Percentiles rank a stretch among this genome's conserved stretches.
These are phyloP conservation scores for Rhinocladiella similis DNA, from an alignment of 2,329 filamentous ascomycete species.

Conservation along the genomic window DNA sequence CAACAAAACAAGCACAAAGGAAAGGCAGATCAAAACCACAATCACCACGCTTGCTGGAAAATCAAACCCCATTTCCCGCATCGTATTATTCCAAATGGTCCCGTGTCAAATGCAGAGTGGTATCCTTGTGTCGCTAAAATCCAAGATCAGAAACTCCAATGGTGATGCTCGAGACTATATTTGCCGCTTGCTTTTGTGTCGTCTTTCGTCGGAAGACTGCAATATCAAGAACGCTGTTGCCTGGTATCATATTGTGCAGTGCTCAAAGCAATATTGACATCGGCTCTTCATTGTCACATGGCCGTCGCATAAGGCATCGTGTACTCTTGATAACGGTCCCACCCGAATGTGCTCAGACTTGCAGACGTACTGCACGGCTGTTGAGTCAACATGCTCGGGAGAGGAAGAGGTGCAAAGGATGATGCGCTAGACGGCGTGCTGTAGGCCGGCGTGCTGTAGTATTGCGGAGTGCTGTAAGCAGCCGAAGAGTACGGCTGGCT, in stretches of 20 bases:
- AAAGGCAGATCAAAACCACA: slow-evolving; percentile 31
- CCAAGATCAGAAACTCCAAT: slow-evolving; percentile 37
- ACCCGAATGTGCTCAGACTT: slow-evolving; percentile 77
- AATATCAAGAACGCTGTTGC: slow-evolving; percentile 3
- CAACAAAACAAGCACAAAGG: slow-evolving; percentile 26
- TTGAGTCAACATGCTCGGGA: slow-evolving; percentile 82
- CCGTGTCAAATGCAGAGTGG: slow-evolving; percentile 39
- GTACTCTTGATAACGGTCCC: slow-evolving; percentile 84
- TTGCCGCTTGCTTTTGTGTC: slow-evolving; percentile 31
- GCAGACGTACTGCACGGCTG: slow-evolving; percentile 78
- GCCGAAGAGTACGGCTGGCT: slow-evolving; percentile 75
- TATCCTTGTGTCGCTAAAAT: slow-evolving; percentile 47
- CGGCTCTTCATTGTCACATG: slow-evolving; percentile 71
- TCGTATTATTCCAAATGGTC: slow-evolving; percentile 35
- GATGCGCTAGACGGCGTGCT: slow-evolving; percentile 49
- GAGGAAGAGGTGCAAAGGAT: slow-evolving; percentile 68
- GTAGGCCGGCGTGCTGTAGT: slow-evolving; percentile 77
- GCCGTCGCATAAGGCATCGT: slow-evolving; percentile 69
- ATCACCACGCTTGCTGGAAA: slow-evolving; percentile 53
- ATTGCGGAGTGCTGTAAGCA: slow-evolving; percentile 60
- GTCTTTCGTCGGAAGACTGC: background rate
- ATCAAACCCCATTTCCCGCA: slow-evolving; percentile 39
- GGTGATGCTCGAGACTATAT: slow-evolving; percentile 37
- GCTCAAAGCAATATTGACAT: slow-evolving; percentile 46
- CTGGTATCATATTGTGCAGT: slow-evolving; percentile 44